Conservation (phyloP, 1,284 basidiomycete genomes). For the Caloboletus inedulis region DNA sequence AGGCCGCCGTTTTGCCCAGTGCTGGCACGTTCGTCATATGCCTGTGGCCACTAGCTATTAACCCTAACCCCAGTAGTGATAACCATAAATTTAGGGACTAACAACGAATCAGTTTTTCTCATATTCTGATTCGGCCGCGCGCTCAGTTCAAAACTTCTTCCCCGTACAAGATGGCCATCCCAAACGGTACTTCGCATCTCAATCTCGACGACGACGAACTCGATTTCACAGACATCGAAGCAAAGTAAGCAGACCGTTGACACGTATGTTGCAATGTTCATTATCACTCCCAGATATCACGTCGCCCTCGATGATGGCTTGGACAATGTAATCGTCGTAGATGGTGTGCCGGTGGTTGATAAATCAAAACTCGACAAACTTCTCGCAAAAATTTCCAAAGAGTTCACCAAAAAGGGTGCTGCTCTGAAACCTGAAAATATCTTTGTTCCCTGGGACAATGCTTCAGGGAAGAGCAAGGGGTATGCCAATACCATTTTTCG, state of each 20-base stretch:
- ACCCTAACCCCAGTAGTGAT: conserved; percentile 4
- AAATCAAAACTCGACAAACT: conserved; percentile 76
- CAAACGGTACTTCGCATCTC: conserved; percentile 32
- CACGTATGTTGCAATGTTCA: conserved; percentile 9
- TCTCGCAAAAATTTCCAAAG: conserved; percentile 74
- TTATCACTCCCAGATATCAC: conserved; percentile 58
- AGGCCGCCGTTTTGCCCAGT: background rate
- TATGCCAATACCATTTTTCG: conserved; percentile 36
- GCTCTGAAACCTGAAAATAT: conserved; percentile 75
- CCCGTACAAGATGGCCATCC: conserved; percentile 23
- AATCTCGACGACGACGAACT: conserved; percentile 69
- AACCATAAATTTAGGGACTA: background rate
- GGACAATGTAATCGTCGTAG: conserved; percentile 85
- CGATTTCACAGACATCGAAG: conserved; percentile 93
- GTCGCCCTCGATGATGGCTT: conserved; percentile 79
- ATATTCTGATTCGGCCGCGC: background rate
- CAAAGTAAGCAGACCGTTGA: conserved; percentile 56
- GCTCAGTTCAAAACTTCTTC: conserved; percentile 1
- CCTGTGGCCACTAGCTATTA: background rate
- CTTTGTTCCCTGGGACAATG: conserved; percentile 82
- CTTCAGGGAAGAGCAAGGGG: conserved; percentile 84
- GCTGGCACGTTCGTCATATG: conserved; percentile 7
- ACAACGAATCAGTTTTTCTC: background rate
- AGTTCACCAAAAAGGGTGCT: conserved; percentile 78
- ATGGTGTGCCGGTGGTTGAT: conserved; percentile 86